Conservation (phyloP, 1,284 basidiomycete genomes). For the Heterobasidion irregulare region DNA sequence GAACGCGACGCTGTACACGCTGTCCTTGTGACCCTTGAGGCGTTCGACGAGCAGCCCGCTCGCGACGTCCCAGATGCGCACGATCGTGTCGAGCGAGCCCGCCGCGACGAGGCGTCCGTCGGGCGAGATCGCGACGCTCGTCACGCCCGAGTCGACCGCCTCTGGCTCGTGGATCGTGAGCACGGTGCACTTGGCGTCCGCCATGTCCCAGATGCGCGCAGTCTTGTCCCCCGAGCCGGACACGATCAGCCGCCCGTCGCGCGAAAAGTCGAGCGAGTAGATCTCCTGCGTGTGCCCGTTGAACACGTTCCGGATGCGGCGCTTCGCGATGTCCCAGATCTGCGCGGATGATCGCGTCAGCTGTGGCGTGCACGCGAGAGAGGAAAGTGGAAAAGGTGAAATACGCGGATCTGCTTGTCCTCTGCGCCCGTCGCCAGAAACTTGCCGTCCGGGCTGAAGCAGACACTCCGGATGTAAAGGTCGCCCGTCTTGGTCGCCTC, state of each 20-base stretch:
- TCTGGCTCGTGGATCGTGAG: slow-evolving; percentile 32
- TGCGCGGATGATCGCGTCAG: slow-evolving; percentile 15
- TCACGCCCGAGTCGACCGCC: slow-evolving; percentile 57
- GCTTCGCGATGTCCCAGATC: slow-evolving; percentile 81
- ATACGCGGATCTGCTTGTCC: slow-evolving; percentile 59
- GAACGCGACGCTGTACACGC: slow-evolving; percentile 72
- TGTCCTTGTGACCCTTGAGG: slow-evolving; percentile 67
- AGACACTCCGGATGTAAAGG: slow-evolving; percentile 62
- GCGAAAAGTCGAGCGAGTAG: slow-evolving; percentile 80
- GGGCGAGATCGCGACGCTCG: slow-evolving; percentile 55
- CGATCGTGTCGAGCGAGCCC: slow-evolving; percentile 67
- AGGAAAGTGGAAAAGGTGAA: slow-evolving; percentile 15
- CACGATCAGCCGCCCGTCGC: slow-evolving; percentile 70
- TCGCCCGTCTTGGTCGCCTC: slow-evolving; percentile 43
- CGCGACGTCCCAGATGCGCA: slow-evolving; percentile 65
- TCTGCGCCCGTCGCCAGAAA: slow-evolving; percentile 64
- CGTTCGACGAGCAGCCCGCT: slow-evolving; percentile 63
- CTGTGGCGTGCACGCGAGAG: not conserved
- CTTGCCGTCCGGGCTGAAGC: slow-evolving; percentile 63
- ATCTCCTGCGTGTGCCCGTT: slow-evolving; percentile 84
- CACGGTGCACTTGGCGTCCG: slow-evolving; percentile 39
- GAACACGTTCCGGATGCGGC: slow-evolving; percentile 62
- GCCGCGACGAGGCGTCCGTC: slow-evolving; percentile 65
- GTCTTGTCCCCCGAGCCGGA: slow-evolving; percentile 82
- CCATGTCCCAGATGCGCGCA: slow-evolving; percentile 78